phyloP scores from a whole-genome alignment of 257 asterid genomes.

The Forsythia viridissima region DNA sequence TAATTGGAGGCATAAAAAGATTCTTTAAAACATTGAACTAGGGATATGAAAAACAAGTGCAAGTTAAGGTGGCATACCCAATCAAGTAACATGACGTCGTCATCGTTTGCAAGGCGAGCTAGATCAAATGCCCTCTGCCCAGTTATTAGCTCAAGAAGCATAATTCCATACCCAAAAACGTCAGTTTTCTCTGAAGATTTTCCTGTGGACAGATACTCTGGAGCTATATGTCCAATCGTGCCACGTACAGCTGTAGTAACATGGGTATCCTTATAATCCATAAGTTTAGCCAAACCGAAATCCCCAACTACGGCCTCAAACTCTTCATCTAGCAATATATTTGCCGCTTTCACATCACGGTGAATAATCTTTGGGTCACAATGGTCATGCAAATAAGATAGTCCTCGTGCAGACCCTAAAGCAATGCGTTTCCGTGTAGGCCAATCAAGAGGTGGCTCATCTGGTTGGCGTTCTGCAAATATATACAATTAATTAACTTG shows the following conservation, averaged over 20 bases:
- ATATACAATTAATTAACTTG: not conserved
- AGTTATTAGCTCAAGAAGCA: constrained; percentile 57
- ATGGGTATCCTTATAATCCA: constrained; percentile 63
- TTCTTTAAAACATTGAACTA: not conserved
- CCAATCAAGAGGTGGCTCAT: constrained; percentile 56
- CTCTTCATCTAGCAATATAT: constrained; percentile 55
- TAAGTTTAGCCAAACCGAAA: constrained; percentile 60
- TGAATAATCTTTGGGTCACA: constrained; percentile 61
- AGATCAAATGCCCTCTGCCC: constrained; percentile 61
- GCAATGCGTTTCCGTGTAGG: constrained; percentile 55
- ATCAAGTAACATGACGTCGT: constrained; percentile 59
- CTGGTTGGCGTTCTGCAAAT: constrained; percentile 47
- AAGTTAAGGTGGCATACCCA: constrained; percentile 36
- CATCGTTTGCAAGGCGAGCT: constrained; percentile 62
- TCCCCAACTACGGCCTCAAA: constrained; percentile 66
- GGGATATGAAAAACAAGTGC: not conserved
- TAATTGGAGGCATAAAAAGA: not conserved
- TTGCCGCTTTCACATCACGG: constrained; percentile 63
- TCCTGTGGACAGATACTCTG: constrained; percentile 58
- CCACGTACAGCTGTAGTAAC: constrained; percentile 64
- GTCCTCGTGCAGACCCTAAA: constrained; percentile 54
- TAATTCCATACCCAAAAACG: constrained; percentile 59
- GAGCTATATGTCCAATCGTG: constrained; percentile 60
- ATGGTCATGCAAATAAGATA: constrained; percentile 56
- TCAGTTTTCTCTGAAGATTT: constrained; percentile 58